phyloP scores from a whole-genome alignment of 2,329 filamentous ascomycete genomes.

The Ceratocystis ficicola region DNA sequence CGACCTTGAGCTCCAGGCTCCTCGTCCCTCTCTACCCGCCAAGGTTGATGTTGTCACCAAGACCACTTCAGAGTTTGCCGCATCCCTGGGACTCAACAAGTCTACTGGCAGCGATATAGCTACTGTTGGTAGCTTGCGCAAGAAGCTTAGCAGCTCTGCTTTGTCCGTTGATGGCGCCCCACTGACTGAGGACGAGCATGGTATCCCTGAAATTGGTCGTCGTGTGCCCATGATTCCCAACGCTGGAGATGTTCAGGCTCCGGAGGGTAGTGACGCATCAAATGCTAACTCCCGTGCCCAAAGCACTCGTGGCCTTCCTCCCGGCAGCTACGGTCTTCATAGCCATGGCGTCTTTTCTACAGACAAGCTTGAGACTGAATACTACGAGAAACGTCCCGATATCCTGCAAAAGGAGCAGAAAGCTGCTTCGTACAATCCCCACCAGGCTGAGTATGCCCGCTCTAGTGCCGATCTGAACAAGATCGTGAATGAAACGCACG shows the following conservation, averaged over 20 bases:
- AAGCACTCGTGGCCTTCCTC: conserved; percentile 59
- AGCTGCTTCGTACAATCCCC: conserved; percentile 43
- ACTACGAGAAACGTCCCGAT: conserved; percentile 87
- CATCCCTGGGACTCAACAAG: conserved; percentile 65
- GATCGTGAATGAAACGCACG: conserved; percentile 59
- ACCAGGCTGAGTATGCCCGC: conserved; percentile 61
- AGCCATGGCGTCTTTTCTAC: conserved; percentile 66
- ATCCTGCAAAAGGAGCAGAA: conserved; percentile 60
- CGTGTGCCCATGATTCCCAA: conserved; percentile 89
- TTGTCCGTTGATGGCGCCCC: conserved; percentile 41
- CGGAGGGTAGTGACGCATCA: conserved; percentile 35
- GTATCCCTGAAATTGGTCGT: conserved; percentile 83
- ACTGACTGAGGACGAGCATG: conserved; percentile 58
- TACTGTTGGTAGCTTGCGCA: conserved; percentile 41
- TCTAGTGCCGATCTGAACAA: conserved; percentile 83
- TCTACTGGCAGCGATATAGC: conserved; percentile 30
- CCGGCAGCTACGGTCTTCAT: conserved; percentile 86
- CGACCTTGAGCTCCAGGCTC: conserved; percentile 73
- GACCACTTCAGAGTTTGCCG: conserved; percentile 79
- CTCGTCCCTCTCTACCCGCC: conserved; percentile 71
- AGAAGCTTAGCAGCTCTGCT: conserved; percentile 34
- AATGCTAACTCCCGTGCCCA: conserved; percentile 56
- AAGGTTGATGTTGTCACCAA: conserved; percentile 67
- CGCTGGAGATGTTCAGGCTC: conserved; percentile 90
- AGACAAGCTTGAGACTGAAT: conserved; percentile 79